Percentiles rank a stretch among this genome's conserved stretches.
Conservation (phyloP, 441 rosid species). For the Erodium moschatum region DNA sequence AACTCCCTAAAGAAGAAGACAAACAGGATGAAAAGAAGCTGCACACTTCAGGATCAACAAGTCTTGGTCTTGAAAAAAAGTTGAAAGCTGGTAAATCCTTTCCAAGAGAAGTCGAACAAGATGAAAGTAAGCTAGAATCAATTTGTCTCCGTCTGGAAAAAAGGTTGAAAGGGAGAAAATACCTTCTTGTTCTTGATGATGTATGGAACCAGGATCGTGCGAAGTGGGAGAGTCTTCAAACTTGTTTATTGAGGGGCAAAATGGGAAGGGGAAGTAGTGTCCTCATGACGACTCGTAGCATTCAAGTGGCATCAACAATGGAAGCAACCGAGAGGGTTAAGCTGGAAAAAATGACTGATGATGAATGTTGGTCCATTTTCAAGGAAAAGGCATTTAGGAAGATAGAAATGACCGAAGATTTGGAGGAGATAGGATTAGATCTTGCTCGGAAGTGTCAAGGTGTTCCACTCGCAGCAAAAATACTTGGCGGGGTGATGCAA, state of each 20-base stretch:
- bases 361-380: constrained; percentile 20
- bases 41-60: no score
- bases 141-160: background rate
- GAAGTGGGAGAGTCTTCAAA: constrained; percentile 13
- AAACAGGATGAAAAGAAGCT: no score
- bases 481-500: no score
- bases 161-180: background rate
- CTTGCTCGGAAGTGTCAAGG: no score
- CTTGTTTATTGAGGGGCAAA: background rate
- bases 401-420: background rate
- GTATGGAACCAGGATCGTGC: constrained; percentile 13
- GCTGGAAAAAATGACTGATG: constrained; percentile 1
- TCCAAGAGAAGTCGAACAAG: no score
- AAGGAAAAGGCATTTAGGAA: background rate
- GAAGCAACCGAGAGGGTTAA: background rate
- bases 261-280: background rate
- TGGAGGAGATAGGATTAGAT: no score
- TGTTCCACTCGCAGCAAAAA: no score
- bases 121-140: background rate
- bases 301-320: constrained; percentile 8
- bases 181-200: constrained; percentile 7
- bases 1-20: background rate
- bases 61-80: no score
- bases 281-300: constrained; percentile 12
- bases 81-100: no score